Evolutionary conservation across 208 protist species (phyloP).

Genomic region (Borovskyia barvae): DNA sequence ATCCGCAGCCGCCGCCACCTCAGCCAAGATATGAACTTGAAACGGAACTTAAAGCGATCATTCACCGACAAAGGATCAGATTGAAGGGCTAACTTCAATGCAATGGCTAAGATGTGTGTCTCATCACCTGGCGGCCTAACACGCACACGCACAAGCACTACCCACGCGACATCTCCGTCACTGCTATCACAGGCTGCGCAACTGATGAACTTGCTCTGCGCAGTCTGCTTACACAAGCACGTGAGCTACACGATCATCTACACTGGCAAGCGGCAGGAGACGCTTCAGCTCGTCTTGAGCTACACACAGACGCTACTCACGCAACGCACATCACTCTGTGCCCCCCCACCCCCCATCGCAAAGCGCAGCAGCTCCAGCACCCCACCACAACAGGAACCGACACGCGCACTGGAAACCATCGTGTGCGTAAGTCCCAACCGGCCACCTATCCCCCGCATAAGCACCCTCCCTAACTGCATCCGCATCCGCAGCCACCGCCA

Average conservation of each 20-base stretch:
- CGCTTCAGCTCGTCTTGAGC: neutral
- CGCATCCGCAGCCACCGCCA: too few species aligned
- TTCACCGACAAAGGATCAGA: constrained; percentile 23
- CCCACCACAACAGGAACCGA: too few species aligned
- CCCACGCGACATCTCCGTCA: constrained; percentile 13
- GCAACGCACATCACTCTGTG: too few species aligned
- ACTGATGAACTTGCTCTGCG: neutral
- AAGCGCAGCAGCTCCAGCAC: too few species aligned
- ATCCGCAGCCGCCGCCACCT: too few species aligned
- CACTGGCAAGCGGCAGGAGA: neutral
- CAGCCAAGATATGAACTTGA: constrained; percentile 19
- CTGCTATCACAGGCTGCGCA: constrained; percentile 22
- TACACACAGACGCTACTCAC: neutral
- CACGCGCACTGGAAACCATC: too few species aligned
- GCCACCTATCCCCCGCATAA: too few species aligned
- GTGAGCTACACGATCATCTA: constrained; percentile 3
- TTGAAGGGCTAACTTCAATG: constrained; percentile 64
- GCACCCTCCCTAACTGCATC: too few species aligned
- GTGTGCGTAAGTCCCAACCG: too few species aligned
- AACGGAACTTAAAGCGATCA: constrained; percentile 30
- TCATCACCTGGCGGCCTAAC: constrained; percentile 17
- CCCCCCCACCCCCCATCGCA: too few species aligned
- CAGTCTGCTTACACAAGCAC: constrained; percentile 32
- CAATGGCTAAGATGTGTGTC: constrained; percentile 21
- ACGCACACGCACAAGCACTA: neutral